These are phyloP conservation scores for Rosa multiflora DNA, from an alignment of 306 rosid species.

Conservation along the genomic window DNA sequence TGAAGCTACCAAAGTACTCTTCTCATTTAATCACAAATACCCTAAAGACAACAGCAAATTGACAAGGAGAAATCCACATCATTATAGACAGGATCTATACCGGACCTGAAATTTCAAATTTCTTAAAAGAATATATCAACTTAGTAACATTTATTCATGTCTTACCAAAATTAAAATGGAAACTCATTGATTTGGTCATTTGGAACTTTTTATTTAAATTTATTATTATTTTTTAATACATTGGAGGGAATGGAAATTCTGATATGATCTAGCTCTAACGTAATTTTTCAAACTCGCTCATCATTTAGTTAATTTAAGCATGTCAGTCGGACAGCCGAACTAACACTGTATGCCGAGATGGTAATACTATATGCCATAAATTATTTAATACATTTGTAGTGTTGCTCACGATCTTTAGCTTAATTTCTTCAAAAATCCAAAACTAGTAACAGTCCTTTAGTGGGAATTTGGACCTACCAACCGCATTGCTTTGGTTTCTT, in stretches of 20 bases:
- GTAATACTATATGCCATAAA: background rate
- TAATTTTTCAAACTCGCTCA: no score
- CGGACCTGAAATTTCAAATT: background rate
- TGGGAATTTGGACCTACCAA: background rate
- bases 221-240: background rate
- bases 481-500: background rate
- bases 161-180: background rate
- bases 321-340: no score
- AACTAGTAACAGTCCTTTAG: background rate
- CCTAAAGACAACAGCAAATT: background rate
- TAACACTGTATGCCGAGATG: background rate
- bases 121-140: background rate
- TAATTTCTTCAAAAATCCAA: background rate
- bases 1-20: background rate
- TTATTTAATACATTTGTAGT: background rate
- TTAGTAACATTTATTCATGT: background rate
- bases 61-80: background rate
- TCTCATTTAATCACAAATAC: background rate
- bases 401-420: background rate
- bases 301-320: no score
- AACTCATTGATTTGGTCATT: background rate
- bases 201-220: no score
- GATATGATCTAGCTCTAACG: background rate
- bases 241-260: background rate
- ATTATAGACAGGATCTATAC: background rate